Percentiles rank a stretch among this genome's conserved stretches.
phyloP scores from a whole-genome alignment of 2,329 filamentous ascomycete species.

The Malbranchea zuffiana region DNA sequence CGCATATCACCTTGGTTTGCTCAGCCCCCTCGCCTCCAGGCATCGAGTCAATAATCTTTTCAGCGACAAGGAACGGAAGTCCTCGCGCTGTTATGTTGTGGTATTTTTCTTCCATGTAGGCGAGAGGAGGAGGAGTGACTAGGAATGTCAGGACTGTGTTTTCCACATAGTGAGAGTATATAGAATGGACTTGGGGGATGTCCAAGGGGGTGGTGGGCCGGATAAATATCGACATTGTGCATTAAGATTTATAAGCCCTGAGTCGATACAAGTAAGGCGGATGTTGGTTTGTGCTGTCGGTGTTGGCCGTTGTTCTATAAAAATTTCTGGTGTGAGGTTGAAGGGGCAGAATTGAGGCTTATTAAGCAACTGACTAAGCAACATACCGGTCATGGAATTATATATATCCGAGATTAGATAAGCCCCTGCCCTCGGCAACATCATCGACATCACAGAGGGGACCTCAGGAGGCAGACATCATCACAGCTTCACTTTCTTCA shows the following conservation, averaged over 20 bases:
- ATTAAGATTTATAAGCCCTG: too few relatives aligned
- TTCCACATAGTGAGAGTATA: constrained; percentile 30
- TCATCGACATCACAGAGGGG: too few relatives aligned
- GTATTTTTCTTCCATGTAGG: constrained; percentile 23
- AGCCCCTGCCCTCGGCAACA: too few relatives aligned
- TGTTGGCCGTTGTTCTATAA: background rate
- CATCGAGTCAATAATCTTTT: background rate
- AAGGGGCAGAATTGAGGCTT: too few relatives aligned
- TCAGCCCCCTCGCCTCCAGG: constrained; percentile 20
- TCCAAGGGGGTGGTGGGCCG: constrained; percentile 25
- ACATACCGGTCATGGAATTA: too few relatives aligned
- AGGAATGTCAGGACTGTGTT: constrained; percentile 30
- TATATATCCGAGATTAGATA: too few relatives aligned
- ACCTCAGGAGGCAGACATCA: too few relatives aligned
- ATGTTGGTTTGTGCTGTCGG: too few relatives aligned
- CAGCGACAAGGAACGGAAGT: constrained; percentile 31
- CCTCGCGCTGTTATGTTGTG: constrained; percentile 14
- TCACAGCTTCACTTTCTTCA: too few relatives aligned
- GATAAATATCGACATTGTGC: constrained; percentile 19
- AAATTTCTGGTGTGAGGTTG: background rate
- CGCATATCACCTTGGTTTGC: constrained; percentile 18
- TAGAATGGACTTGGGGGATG: constrained; percentile 26
- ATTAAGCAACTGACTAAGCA: too few relatives aligned
- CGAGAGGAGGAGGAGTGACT: constrained; percentile 20
- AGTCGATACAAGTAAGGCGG: too few relatives aligned